phyloP scores from a whole-genome alignment of 495 filamentous ascomycete species.

The Penicillium coprophilum region DNA sequence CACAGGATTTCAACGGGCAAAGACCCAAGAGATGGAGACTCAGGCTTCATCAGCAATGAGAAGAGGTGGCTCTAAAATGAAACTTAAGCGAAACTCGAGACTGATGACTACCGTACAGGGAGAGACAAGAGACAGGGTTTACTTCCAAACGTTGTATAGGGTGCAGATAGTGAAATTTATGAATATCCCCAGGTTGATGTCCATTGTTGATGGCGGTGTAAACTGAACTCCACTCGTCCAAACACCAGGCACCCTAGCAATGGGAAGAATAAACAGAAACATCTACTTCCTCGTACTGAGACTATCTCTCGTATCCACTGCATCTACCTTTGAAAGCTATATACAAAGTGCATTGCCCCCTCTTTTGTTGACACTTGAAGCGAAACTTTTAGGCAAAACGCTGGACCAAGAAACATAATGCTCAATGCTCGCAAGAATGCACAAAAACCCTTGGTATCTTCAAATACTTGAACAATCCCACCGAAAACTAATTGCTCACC shows the following conservation, averaged over 20 bases:
- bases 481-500: slow-evolving; percentile 43
- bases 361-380: slow-evolving; percentile 16
- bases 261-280: background rate
- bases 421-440: slow-evolving; percentile 25
- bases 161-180: background rate
- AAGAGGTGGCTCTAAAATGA: background rate
- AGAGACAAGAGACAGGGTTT: background rate
- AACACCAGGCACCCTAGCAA: background rate
- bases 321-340: slow-evolving; percentile 20
- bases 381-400: slow-evolving; percentile 24
- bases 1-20: slow-evolving; percentile 14
- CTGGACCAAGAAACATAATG: slow-evolving; percentile 20
- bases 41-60: background rate
- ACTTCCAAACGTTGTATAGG: no score
- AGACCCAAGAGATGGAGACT: slow-evolving; percentile 1
- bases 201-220: background rate
- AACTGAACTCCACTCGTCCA: background rate
- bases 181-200: background rate
- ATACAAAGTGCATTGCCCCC: slow-evolving; percentile 20
- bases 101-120: background rate
- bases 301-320: slow-evolving; percentile 2
- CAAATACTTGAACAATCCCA: slow-evolving; percentile 15
- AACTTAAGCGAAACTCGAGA: background rate
- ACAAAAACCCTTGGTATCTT: slow-evolving; percentile 23
- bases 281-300: background rate